Evolutionary conservation across 2,329 filamentous ascomycete species (phyloP), one percentile per base, ranked within the genome.

Genomic region (Macrophomina phaseolina): DNA sequence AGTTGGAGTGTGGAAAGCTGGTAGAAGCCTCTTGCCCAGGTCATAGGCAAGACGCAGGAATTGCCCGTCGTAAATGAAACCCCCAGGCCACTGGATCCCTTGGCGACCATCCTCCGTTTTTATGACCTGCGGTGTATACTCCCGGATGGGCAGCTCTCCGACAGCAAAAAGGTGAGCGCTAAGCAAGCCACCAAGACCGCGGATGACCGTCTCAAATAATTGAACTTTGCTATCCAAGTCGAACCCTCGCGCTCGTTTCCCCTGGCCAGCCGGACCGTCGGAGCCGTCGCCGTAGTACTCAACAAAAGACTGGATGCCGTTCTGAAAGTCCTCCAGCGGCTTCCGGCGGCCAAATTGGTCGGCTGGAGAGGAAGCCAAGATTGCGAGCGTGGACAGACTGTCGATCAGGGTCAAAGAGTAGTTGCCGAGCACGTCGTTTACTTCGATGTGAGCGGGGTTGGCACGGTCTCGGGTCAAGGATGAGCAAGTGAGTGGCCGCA

Each of bases 191-290:
- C 95, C 95, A 53, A 97, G 87, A 16, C 94, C 95, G 67, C 95
- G 87, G 72, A 99, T 99, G 42, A 97, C 94, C 0, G 94, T 98
- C 82, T 99, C 95, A 75, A 99, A 99, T 46, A 99, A 93, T 80
- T 99, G 94, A 1, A 99, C 95, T 80, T 98, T 99, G 81, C 94
- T 97, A 79, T 99, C 94, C 48, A 97, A 83, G 78, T 99, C 93
- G 74, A 99, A 99, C 0, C 93, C 95, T 65, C 89, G 86, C 3
- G 89, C 89, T 70, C 93, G 85, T 67, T 86, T 83, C 3, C 94
- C 94, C 74, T 87, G 85, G 6, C 91, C 92, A 5, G 85, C 84
- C 14, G 86, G 83, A 3, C 91, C 90, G 8, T 83, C 80, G 36
- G 88, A 89, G 1, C 94, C 94, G 78, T 97, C 94, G 4, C 94